A percentile compares a stretch with the other conserved stretches of the same genome.
These are phyloP conservation scores for Penicillium daleae DNA, from an alignment of 495 filamentous ascomycete species.

Conservation along the genomic window DNA sequence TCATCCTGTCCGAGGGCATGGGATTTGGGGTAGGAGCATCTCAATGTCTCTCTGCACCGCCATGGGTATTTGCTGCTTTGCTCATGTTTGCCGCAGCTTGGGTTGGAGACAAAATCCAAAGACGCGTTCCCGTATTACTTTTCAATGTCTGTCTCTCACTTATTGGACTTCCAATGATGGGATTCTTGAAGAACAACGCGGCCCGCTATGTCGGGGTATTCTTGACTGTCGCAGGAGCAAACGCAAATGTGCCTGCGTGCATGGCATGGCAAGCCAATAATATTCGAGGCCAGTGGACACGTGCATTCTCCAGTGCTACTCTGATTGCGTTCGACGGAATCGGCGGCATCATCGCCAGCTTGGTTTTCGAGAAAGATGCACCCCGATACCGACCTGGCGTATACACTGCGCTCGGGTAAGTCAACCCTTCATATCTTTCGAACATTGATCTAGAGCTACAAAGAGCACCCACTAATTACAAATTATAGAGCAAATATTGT, in stretches of 20 bases:
- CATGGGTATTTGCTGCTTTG: constrained; percentile 56
- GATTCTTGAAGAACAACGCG: constrained; percentile 34
- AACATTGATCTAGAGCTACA: background rate
- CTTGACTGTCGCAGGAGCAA: constrained; percentile 52
- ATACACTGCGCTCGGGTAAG: constrained; percentile 8
- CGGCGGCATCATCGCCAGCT: constrained; percentile 56
- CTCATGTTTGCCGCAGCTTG: constrained; percentile 53
- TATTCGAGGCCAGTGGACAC: constrained; percentile 62
- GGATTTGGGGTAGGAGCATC: constrained; percentile 50
- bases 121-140: constrained; percentile 56
- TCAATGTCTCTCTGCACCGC: constrained; percentile 61
- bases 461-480: background rate
- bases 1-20: constrained; percentile 51
- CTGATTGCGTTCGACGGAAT: constrained; percentile 52
- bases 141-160: constrained; percentile 49
- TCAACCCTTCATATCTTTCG: background rate
- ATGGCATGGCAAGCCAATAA: constrained; percentile 64
- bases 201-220: constrained; percentile 66
- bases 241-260: constrained; percentile 54
- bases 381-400: constrained; percentile 28
- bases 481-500: background rate
- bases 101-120: constrained; percentile 53
- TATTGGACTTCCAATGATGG: constrained; percentile 49
- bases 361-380: constrained; percentile 57
- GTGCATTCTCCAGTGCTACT: constrained; percentile 55